phyloP scores from a whole-genome alignment of 2,329 filamentous ascomycete genomes.

The Penicillium sp. region DNA sequence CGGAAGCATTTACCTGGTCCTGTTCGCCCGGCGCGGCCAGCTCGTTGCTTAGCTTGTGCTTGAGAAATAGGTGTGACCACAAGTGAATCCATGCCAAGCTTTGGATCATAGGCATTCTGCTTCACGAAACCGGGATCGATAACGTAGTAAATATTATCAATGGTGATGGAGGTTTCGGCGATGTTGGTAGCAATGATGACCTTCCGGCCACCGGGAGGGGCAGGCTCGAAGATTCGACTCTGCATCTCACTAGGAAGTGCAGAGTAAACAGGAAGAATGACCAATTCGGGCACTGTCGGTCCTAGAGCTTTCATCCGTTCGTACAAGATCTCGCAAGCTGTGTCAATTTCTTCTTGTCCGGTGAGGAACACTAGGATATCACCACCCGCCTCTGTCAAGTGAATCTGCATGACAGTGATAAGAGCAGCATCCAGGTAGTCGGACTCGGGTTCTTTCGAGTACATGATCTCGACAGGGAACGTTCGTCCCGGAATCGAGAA shows the following conservation, averaged over 20 bases:
- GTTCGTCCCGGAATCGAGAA: constrained; percentile 95
- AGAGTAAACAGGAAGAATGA: constrained; percentile 95
- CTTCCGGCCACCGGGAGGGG: constrained; percentile 82
- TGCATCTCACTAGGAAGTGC: constrained; percentile 92
- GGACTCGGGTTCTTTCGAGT: constrained; percentile 90
- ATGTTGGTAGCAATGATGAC: constrained; percentile 99
- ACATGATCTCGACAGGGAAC: constrained; percentile 94
- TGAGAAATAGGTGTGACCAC: constrained; percentile 96
- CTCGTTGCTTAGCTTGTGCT: constrained; percentile 92
- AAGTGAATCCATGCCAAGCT: constrained; percentile 95
- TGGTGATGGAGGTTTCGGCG: constrained; percentile 95
- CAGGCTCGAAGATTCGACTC: constrained; percentile 90
- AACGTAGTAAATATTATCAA: constrained; percentile 97
- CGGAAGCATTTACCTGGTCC: constrained; percentile 96
- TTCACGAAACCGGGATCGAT: constrained; percentile 98
- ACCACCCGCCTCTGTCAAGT: constrained; percentile 85
- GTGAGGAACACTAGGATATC: constrained; percentile 98
- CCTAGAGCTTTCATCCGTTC: constrained; percentile 97
- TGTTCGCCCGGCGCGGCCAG: constrained; percentile 89
- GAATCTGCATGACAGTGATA: constrained; percentile 98
- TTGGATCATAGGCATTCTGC: constrained; percentile 95
- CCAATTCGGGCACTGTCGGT: constrained; percentile 83
- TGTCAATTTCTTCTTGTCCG: constrained; percentile 97
- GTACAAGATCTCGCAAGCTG: constrained; percentile 85
- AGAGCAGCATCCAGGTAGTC: constrained; percentile 93